Evolutionary conservation across 192 early-diverging fungal genomes (phyloP), one percentile per base, ranked within the genome.

Genomic region (Rhizoclosmatium globosum): DNA sequence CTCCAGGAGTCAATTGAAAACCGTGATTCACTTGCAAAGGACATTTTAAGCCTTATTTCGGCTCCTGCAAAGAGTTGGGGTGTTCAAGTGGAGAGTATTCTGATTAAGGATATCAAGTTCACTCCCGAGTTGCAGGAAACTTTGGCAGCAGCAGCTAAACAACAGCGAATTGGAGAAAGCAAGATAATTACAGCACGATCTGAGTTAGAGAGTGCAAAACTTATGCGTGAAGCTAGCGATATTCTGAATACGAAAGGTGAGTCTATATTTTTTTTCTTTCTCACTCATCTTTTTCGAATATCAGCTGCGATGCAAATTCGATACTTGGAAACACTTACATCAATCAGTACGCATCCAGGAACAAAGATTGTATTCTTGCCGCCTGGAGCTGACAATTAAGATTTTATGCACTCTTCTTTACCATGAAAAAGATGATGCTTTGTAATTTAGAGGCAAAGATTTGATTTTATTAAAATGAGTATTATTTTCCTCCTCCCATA

Each of bases 151-250:
- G 96, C 96, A 13, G 95, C 95, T 46, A 94, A 95, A 71, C 92
- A 93, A 68, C 91, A 95, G 77, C 85, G 95, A 38, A 87, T 97
- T 69, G 95, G 94, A 44, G 91, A 96, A 84, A 90, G 91, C 74
- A 98, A 97, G 43, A 56, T 95, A 43, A 96, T 96, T 82, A 90
- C 91, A 44, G 93, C 94, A 1, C 79, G 91, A 76, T 94, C 94
- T 1, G 82, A 84, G 62, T 95, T 96, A 17, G 93, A 95, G 71
- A 84, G 92, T 50, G 95, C 96, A 2, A 96, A 94, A 77, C 83
- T 97, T 44, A 96, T 97, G 95, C 88, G 94, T 44, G 93, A 96
- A 81, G 95, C 95, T 15, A 91, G 95, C 0, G 94, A 96, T 76
- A 93, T 97, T 50, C 82, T 97, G 31, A 95, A 94, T 78, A 92